Conservation (phyloP, 2,329 filamentous ascomycete species). For the Aureobasidium uvarum region DNA sequence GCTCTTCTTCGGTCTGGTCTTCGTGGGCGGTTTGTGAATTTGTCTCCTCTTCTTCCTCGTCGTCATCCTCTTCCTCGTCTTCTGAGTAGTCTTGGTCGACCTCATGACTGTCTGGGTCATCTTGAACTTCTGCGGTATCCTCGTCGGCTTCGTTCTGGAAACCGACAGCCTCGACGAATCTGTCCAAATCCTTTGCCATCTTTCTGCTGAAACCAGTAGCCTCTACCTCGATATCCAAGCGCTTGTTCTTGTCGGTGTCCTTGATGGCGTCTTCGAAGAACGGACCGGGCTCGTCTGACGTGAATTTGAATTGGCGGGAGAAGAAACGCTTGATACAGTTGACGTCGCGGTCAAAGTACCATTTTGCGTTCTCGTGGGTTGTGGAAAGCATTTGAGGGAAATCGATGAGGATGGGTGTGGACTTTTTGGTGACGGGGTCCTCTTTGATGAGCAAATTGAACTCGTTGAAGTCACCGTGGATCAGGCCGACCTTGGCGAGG, state of each 20-base stretch:
- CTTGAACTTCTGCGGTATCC: constrained; percentile 40
- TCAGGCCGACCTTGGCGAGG: constrained; percentile 81
- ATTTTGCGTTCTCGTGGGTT: constrained; percentile 88
- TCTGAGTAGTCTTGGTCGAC: constrained; percentile 40
- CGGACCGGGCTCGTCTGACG: constrained; percentile 75
- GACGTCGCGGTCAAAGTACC: constrained; percentile 97
- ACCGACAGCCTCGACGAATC: constrained; percentile 73
- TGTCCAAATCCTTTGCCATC: constrained; percentile 91
- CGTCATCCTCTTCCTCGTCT: constrained; percentile 28
- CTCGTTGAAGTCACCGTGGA: constrained; percentile 98
- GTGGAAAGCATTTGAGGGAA: constrained; percentile 98
- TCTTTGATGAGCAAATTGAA: constrained; percentile 98
- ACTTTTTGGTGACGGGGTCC: constrained; percentile 38
- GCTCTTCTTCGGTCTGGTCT: constrained; percentile 6
- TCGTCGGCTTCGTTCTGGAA: constrained; percentile 51
- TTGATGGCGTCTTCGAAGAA: constrained; percentile 83
- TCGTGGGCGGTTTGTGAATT: constrained; percentile 32
- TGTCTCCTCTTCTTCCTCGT: constrained; percentile 18
- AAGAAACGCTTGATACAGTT: constrained; percentile 96
- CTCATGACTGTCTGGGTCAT: constrained; percentile 41
- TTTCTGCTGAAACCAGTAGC: constrained; percentile 96
- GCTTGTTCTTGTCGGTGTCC: constrained; percentile 62
- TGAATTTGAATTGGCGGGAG: constrained; percentile 81
- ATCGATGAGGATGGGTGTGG: constrained; percentile 82
- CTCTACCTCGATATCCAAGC: constrained; percentile 84